phyloP scores from a whole-genome alignment of 2,329 filamentous ascomycete genomes.

The Arthrobotrys conoides region DNA sequence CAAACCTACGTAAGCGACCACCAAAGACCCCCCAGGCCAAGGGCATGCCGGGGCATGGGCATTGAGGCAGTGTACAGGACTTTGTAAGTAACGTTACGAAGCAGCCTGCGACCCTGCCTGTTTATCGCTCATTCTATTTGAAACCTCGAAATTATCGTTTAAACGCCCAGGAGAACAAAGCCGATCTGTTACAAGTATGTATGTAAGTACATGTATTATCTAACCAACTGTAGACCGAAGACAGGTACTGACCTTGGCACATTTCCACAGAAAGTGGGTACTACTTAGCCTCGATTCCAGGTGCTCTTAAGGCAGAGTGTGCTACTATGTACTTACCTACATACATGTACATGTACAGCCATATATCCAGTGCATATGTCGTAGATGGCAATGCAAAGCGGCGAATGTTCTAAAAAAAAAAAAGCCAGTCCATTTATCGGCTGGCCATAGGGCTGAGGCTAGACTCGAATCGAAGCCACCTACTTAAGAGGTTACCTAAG shows the following conservation, averaged over 20 bases:
- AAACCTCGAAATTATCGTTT: constrained; percentile 46
- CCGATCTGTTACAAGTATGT: constrained; percentile 43
- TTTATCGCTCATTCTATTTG: constrained; percentile 29
- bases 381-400: not conserved
- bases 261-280: no score
- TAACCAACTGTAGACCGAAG: no score
- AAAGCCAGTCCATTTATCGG: not conserved
- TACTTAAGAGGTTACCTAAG: no score
- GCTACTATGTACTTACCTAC: no score
- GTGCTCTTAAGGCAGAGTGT: no score
- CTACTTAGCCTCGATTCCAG: no score
- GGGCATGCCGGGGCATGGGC: constrained; percentile 26
- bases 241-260: not conserved
- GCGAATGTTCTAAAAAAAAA: constrained; percentile 30
- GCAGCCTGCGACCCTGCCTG: no score
- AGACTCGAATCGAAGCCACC: not conserved
- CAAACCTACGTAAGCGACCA: constrained; percentile 35
- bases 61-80: constrained; percentile 37
- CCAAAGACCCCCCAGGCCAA: constrained; percentile 14
- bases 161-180: constrained; percentile 13
- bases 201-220: not conserved
- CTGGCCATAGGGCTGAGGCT: constrained; percentile 13
- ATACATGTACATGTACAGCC: no score
- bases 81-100: not conserved
- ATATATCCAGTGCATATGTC: no score